These are phyloP conservation scores for Platanus orientalis DNA, from an alignment of 164 flowering plant species.

Conservation along the genomic window DNA sequence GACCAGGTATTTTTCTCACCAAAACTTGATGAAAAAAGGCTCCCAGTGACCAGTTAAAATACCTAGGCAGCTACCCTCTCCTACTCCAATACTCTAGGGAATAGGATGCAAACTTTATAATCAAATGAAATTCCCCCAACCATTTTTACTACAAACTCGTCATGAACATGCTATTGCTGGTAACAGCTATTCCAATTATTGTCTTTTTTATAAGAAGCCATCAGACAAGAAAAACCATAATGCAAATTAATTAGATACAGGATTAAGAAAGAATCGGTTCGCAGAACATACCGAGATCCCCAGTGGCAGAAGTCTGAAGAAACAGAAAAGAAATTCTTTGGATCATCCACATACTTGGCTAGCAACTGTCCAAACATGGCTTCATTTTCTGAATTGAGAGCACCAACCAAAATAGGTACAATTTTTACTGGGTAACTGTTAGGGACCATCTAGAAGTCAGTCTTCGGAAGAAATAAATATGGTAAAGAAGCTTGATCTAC, in stretches of 20 bases:
- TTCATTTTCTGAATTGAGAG: constrained; percentile 80
- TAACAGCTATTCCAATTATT: too few species aligned
- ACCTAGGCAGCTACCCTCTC: too few species aligned
- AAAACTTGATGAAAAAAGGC: background rate
- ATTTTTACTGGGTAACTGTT: constrained; percentile 74
- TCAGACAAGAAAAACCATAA: background rate
- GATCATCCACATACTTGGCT: constrained; percentile 92
- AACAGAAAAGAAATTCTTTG: constrained; percentile 85
- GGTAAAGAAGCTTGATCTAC: constrained; percentile 1
- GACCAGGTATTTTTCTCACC: background rate
- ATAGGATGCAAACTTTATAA: too few species aligned
- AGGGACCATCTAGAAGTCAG: constrained; percentile 5
- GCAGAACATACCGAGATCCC: constrained; percentile 78
- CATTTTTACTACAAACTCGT: too few species aligned
- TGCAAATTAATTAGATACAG: background rate
- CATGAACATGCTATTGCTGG: too few species aligned
- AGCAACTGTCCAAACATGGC: constrained; percentile 76
- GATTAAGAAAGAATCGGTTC: background rate
- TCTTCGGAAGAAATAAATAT: constrained; percentile 1
- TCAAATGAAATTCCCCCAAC: too few species aligned
- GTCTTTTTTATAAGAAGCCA: background rate
- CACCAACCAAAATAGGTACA: constrained; percentile 95
- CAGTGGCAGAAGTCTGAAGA: constrained; percentile 99
- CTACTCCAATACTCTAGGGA: too few species aligned
- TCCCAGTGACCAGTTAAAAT: too few species aligned